These are phyloP conservation scores for Astrothelium macrocarpum DNA, from an alignment of 495 filamentous ascomycete species.

Conservation along the genomic window DNA sequence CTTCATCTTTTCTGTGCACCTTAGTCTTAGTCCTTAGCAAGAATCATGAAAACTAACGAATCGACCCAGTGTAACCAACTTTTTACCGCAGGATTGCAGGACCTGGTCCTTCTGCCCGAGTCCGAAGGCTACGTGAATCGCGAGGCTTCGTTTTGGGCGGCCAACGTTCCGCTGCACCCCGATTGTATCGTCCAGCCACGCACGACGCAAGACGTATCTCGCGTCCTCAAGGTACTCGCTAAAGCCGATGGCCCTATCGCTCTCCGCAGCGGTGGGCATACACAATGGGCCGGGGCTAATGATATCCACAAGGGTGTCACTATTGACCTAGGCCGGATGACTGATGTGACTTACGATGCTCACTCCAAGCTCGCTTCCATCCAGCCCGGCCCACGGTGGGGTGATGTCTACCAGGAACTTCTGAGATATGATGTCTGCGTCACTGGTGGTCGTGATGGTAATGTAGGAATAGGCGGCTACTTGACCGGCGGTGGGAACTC, in stretches of 20 bases:
- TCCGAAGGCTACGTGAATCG: not conserved
- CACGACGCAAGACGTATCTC: constrained; percentile 4
- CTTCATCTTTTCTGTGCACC: not conserved
- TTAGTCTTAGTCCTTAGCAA: not conserved
- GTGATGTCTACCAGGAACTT: constrained; percentile 20
- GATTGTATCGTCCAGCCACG: constrained; percentile 9
- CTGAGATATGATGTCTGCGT: constrained; percentile 13
- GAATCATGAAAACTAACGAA: not conserved
- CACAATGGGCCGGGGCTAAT: constrained; percentile 17
- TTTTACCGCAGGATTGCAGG: not conserved
- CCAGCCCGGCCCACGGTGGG: constrained; percentile 22
- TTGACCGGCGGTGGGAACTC: constrained; percentile 20
- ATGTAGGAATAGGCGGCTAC: constrained; percentile 25
- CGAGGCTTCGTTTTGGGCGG: not conserved
- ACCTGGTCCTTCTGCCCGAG: not conserved
- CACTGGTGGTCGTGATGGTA: constrained; percentile 18
- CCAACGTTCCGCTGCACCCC: not conserved
- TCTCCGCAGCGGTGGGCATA: constrained; percentile 30
- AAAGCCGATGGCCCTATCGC: constrained; percentile 22
- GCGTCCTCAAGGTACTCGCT: constrained; percentile 1
- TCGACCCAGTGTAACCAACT: not conserved
- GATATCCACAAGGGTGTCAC: constrained; percentile 30
- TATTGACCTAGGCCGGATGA: constrained; percentile 27
- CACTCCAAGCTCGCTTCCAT: not conserved
- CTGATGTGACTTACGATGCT: not conserved